phyloP scores from a whole-genome alignment of 805 yeast genomes.

The Ogataea pilisensis region DNA sequence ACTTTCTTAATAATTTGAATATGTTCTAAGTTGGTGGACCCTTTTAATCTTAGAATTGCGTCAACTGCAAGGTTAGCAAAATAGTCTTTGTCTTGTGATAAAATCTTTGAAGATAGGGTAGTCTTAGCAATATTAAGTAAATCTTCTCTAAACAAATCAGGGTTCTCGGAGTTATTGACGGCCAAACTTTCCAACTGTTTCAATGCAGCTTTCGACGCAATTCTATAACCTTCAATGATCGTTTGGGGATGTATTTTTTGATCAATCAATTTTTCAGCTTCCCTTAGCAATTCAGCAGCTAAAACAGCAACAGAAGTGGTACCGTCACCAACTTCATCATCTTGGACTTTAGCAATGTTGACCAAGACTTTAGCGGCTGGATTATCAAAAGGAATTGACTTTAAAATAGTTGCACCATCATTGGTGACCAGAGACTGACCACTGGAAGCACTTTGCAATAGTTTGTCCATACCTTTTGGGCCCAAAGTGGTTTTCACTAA shows the following conservation, averaged over 20 bases:
- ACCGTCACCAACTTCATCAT: conserved; percentile 98
- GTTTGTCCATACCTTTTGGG: conserved; percentile 98
- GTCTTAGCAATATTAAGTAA: conserved; percentile 86
- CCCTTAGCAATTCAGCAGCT: conserved; percentile 86
- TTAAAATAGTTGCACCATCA: conserved; percentile 96
- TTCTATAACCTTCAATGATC: conserved; percentile 90
- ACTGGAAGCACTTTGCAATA: conserved; percentile 81
- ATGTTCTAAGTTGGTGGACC: conserved; percentile 83
- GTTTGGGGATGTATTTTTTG: conserved; percentile 97
- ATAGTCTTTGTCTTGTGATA: conserved; percentile 90
- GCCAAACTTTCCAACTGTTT: conserved; percentile 74
- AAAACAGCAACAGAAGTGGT: conserved; percentile 94
- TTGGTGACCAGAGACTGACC: conserved; percentile 82
- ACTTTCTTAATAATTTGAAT: conserved; percentile 90
- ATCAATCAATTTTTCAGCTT: conserved; percentile 89
- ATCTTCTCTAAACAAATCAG: conserved; percentile 65
- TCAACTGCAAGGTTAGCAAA: conserved; percentile 90
- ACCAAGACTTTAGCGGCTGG: conserved; percentile 97
- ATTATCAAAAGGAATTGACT: conserved; percentile 90
- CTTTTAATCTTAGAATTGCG: conserved; percentile 83
- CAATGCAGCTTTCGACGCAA: conserved; percentile 83
- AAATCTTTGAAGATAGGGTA: conserved; percentile 86
- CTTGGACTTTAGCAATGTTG: conserved; percentile 93
- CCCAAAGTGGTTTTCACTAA: conserved; percentile 91
- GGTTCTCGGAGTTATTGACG: conserved; percentile 60